phyloP scores from a whole-genome alignment of 306 rosid species.

The Medicago ruthenica region DNA sequence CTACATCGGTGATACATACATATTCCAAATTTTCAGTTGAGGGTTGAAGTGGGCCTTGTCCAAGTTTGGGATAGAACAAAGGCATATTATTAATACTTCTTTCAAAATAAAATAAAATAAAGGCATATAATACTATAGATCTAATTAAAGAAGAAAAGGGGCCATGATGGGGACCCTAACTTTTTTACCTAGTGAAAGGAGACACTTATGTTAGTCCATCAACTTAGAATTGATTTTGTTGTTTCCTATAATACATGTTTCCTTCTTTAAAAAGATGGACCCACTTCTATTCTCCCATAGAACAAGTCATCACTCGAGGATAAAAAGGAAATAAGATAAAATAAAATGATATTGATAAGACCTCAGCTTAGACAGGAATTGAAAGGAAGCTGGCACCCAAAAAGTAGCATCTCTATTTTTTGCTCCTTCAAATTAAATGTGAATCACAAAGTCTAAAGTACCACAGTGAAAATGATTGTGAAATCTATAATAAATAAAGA shows the following conservation, averaged over 20 bases:
- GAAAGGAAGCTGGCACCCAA: conserved; percentile 45
- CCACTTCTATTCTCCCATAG: conserved; percentile 47
- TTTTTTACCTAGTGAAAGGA: conserved; percentile 70
- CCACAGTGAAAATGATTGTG: conserved; percentile 33
- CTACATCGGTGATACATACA: conserved; percentile 51
- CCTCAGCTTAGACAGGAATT: conserved; percentile 44
- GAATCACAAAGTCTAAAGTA: conserved; percentile 52
- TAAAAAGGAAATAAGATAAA: neutral
- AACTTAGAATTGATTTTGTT: conserved; percentile 65
- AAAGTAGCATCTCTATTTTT: conserved; percentile 35
- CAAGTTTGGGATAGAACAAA: conserved; percentile 47
- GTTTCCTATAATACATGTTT: conserved; percentile 49
- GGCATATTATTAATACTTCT: no score
- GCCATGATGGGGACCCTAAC: conserved; percentile 63
- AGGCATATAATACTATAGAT: conserved; percentile 58
- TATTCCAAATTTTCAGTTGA: conserved; percentile 58
- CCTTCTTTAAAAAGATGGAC: conserved; percentile 43
- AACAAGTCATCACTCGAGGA: conserved; percentile 51
- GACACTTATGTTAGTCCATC: conserved; percentile 61
- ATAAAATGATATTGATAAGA: conserved; percentile 49
- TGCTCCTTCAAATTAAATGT: conserved; percentile 35
- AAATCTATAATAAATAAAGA: no score
- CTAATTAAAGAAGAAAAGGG: conserved; percentile 50
- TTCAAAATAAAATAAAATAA: no score
- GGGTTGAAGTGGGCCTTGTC: conserved; percentile 41